A percentile compares a stretch with the other conserved stretches of the same genome.
Evolutionary conservation across 2,329 filamentous ascomycete genomes (phyloP).

Genomic region (Bipolaris cookei): DNA sequence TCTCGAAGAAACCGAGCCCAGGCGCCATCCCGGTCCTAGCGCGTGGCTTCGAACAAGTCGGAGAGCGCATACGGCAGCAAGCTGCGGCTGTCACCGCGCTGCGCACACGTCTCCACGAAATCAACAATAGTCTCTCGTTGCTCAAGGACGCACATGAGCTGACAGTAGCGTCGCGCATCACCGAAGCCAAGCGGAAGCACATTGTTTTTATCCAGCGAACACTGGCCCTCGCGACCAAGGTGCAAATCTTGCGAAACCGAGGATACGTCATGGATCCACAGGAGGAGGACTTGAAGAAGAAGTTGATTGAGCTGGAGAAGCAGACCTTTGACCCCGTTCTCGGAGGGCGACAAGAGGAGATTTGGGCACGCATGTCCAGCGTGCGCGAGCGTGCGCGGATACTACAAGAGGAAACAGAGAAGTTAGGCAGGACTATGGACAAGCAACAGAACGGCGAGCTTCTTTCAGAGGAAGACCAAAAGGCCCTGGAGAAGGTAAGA

Average conservation of each 20-base stretch:
- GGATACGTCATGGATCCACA: constrained; percentile 81
- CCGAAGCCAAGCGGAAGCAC: constrained; percentile 75
- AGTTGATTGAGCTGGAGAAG: constrained; percentile 72
- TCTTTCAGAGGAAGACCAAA: constrained; percentile 72
- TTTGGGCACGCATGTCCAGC: constrained; percentile 81
- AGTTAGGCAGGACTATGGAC: constrained; percentile 59
- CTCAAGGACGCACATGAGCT: constrained; percentile 80
- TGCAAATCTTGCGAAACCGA: constrained; percentile 79
- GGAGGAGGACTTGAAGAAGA: constrained; percentile 78
- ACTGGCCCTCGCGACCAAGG: constrained; percentile 75
- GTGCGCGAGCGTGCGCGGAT: constrained; percentile 74
- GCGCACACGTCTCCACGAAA: constrained; percentile 76
- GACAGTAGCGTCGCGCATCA: constrained; percentile 73
- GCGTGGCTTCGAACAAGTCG: constrained; percentile 74
- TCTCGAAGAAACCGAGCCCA: constrained; percentile 77
- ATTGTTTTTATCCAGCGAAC: constrained; percentile 74
- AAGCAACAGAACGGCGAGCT: constrained; percentile 56
- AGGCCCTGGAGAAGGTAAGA: constrained; percentile 75
- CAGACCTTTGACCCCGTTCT: constrained; percentile 76
- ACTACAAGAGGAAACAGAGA: constrained; percentile 75
- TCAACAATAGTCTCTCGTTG: constrained; percentile 74
- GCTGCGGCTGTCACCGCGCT: constrained; percentile 71
- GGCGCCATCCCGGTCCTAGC: constrained; percentile 79
- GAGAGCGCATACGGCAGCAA: constrained; percentile 75
- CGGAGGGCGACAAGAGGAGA: constrained; percentile 77